Percentiles rank a stretch among this genome's conserved stretches.
Evolutionary conservation across 208 protist species (phyloP).

Genomic region (Trypanosoma scelopori): DNA sequence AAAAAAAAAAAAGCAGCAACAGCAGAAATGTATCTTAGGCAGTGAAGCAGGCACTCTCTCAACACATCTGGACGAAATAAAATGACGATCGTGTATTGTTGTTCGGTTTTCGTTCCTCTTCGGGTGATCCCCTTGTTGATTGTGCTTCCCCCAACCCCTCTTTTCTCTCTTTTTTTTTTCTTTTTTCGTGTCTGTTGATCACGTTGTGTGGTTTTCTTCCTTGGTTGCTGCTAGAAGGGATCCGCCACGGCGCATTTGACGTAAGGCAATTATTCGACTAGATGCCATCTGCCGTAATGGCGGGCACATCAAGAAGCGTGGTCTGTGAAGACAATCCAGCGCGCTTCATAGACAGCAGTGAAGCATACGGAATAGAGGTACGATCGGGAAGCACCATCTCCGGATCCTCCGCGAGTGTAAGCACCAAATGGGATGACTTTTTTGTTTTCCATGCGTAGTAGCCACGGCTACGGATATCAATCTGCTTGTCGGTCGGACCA

Average conservation of each 20-base stretch:
- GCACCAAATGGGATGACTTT: conserved; percentile 78
- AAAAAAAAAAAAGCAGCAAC: too few species aligned
- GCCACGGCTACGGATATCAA: conserved; percentile 85
- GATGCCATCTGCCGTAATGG: conserved; percentile 89
- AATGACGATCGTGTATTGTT: too few species aligned
- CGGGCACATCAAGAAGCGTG: conserved; percentile 80
- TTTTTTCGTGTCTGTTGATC: conserved; percentile 9
- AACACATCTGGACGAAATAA: too few species aligned
- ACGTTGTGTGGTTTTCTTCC: not conserved
- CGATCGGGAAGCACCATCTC: conserved; percentile 91
- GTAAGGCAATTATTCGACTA: conserved; percentile 21
- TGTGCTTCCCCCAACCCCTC: too few species aligned
- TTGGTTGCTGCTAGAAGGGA: not conserved
- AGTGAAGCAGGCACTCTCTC: too few species aligned
- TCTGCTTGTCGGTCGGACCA: conserved; percentile 88
- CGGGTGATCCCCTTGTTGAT: too few species aligned
- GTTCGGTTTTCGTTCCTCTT: too few species aligned
- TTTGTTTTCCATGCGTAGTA: conserved; percentile 93
- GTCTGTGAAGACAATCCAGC: conserved; percentile 67
- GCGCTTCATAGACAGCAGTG: conserved; percentile 81
- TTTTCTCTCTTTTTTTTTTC: conserved; percentile 7
- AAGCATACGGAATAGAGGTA: conserved; percentile 81
- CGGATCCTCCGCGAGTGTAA: conserved; percentile 86
- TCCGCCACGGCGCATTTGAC: not conserved
- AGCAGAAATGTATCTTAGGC: too few species aligned